A percentile compares a stretch with the other conserved stretches of the same genome.
phyloP scores from a whole-genome alignment of 805 yeast genomes.

The Yamadazyma kitorensis region DNA sequence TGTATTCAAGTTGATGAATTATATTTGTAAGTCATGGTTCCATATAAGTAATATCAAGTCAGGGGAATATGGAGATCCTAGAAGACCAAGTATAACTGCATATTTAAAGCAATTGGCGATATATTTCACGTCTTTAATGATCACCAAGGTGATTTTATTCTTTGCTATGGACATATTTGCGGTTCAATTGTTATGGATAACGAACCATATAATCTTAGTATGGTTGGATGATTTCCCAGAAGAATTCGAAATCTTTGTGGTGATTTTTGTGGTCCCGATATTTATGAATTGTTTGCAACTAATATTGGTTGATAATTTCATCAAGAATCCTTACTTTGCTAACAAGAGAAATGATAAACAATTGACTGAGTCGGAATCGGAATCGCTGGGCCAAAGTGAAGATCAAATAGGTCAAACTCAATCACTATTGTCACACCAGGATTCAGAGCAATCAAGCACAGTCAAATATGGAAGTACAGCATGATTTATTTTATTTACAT shows the following conservation, averaged over 20 bases:
- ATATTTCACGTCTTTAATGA: constrained; percentile 59
- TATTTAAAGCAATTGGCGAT: constrained; percentile 70
- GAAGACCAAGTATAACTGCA: constrained; percentile 47
- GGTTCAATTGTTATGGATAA: constrained; percentile 41
- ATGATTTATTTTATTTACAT: too few species aligned
- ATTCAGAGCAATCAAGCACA: too few species aligned
- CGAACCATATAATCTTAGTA: constrained; percentile 73
- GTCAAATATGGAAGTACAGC: too few species aligned
- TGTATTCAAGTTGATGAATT: constrained; percentile 47
- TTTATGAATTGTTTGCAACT: constrained; percentile 73
- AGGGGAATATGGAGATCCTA: constrained; percentile 68
- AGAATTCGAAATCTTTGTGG: constrained; percentile 75
- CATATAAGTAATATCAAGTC: constrained; percentile 42
- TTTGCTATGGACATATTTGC: constrained; percentile 66
- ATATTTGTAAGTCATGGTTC: constrained; percentile 42
- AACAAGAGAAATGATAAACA: neutral
- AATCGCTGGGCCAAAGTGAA: too few species aligned
- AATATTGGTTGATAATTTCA: constrained; percentile 68
- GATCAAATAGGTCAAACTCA: too few species aligned
- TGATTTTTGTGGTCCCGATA: constrained; percentile 78
- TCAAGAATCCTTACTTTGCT: constrained; percentile 33
- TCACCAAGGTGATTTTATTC: constrained; percentile 66
- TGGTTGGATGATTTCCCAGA: constrained; percentile 82
- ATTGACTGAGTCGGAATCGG: too few species aligned
- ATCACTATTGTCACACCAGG: too few species aligned